A percentile compares a stretch with the other conserved stretches of the same genome.
phyloP scores from a whole-genome alignment of 2,329 filamentous ascomycete species.

The Scytalidium lignicola region DNA sequence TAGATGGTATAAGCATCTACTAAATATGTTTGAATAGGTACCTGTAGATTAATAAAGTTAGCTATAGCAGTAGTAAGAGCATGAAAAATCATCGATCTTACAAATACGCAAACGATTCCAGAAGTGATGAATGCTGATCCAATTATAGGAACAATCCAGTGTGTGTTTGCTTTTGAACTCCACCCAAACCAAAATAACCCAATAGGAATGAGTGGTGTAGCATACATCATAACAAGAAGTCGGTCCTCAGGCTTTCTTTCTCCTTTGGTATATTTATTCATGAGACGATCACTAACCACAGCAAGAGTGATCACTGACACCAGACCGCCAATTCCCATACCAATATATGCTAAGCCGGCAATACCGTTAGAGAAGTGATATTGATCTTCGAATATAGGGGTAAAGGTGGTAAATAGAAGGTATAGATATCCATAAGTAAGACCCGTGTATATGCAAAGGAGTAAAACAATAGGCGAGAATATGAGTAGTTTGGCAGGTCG shows the following conservation, averaged over 20 bases:
- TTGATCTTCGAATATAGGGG: slow-evolving; percentile 38
- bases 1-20: slow-evolving; percentile 31
- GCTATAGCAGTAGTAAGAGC: not conserved
- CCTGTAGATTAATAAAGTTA: slow-evolving; percentile 6
- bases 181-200: slow-evolving; percentile 41
- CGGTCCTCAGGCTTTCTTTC: slow-evolving; percentile 32
- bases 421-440: slow-evolving; percentile 47
- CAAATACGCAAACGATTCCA: slow-evolving; percentile 1
- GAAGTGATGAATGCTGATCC: slow-evolving; percentile 34
- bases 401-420: slow-evolving; percentile 44
- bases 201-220: slow-evolving; percentile 30
- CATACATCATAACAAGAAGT: slow-evolving; percentile 33
- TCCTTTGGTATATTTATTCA: slow-evolving; percentile 34
- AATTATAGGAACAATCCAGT: slow-evolving; percentile 39
- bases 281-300: slow-evolving; percentile 35
- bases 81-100: slow-evolving; percentile 1
- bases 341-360: slow-evolving; percentile 34
- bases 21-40: slow-evolving; percentile 54
- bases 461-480: slow-evolving; percentile 29
- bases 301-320: slow-evolving; percentile 33
- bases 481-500: slow-evolving; percentile 38
- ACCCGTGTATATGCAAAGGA: slow-evolving; percentile 42
- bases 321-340: slow-evolving; percentile 33
- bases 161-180: slow-evolving; percentile 31
- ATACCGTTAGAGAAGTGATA: slow-evolving; percentile 35